phyloP scores from a whole-genome alignment of 1,139 yeast species.

The Meyerozyma athensensis region DNA sequence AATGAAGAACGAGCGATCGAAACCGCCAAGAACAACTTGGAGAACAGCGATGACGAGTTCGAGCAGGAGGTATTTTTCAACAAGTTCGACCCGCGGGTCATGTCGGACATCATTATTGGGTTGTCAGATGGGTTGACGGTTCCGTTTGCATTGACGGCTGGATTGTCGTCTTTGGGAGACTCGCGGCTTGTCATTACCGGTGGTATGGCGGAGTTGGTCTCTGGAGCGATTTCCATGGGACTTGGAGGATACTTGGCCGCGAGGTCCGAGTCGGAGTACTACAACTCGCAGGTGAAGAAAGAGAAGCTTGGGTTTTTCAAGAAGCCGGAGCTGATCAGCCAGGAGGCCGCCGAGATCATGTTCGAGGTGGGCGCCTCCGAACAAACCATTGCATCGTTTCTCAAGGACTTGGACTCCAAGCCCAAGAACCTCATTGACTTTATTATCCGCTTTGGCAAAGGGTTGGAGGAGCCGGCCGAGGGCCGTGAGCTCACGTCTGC shows the following conservation, averaged over 20 bases:
- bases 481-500: conserved; percentile 76
- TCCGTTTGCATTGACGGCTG: conserved; percentile 82
- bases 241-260: conserved; percentile 81
- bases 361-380: conserved; percentile 67
- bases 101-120: conserved; percentile 78
- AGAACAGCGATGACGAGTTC: conserved; percentile 21
- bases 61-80: conserved; percentile 32
- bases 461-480: conserved; percentile 77
- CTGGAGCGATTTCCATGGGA: conserved; percentile 85
- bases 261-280: conserved; percentile 70
- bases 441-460: conserved; percentile 67
- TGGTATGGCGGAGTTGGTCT: conserved; percentile 79
- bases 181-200: conserved; percentile 74
- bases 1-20: conserved; percentile 25
- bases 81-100: conserved; percentile 63
- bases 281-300: conserved; percentile 62
- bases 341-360: conserved; percentile 70
- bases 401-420: conserved; percentile 62
- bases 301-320: conserved; percentile 67
- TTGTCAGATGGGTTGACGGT: conserved; percentile 79
- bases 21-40: conserved; percentile 4
- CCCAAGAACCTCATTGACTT: conserved; percentile 70
- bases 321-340: conserved; percentile 55
- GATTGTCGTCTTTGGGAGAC: conserved; percentile 72
- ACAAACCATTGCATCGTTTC: conserved; percentile 58